Evolutionary conservation across 495 filamentous ascomycete species (phyloP).

Genomic region (Penicillium tannophilum): DNA sequence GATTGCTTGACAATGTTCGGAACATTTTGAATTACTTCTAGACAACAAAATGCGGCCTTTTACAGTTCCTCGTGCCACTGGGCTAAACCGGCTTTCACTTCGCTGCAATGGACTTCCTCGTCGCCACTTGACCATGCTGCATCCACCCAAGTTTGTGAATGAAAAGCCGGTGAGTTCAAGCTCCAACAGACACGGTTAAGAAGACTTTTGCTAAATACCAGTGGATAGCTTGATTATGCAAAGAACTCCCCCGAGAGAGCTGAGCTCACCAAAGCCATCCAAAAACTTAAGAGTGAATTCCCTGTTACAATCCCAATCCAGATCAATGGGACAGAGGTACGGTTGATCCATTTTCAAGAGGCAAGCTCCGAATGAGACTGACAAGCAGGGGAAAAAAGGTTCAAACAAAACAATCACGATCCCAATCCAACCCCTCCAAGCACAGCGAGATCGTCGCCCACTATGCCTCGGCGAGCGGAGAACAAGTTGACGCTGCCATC

Average conservation of each 20-base stretch:
- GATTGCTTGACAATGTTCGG: neutral
- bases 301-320: constrained; percentile 32
- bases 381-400: constrained; percentile 10
- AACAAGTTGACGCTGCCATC: constrained; percentile 72
- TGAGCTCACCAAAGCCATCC: constrained; percentile 27
- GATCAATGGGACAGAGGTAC: constrained; percentile 31
- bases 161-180: constrained; percentile 29
- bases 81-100: constrained; percentile 7
- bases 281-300: constrained; percentile 30
- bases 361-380: neutral
- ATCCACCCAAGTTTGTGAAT: constrained; percentile 37
- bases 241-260: constrained; percentile 34
- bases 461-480: constrained; percentile 68
- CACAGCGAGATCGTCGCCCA: constrained; percentile 68
- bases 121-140: constrained; percentile 24
- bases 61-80: constrained; percentile 12
- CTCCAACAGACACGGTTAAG: too few relatives aligned
- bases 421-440: constrained; percentile 72
- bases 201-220: constrained; percentile 1
- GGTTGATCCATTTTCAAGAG: neutral
- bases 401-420: constrained; percentile 20
- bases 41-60: constrained; percentile 17
- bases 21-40: neutral
- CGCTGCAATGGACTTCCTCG: constrained; percentile 9
- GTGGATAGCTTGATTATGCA: constrained; percentile 28